A percentile compares a stretch with the other conserved stretches of the same genome.
phyloP scores from a whole-genome alignment of 768 basidiomycete species.

The Strobilomyces dryophilus region DNA sequence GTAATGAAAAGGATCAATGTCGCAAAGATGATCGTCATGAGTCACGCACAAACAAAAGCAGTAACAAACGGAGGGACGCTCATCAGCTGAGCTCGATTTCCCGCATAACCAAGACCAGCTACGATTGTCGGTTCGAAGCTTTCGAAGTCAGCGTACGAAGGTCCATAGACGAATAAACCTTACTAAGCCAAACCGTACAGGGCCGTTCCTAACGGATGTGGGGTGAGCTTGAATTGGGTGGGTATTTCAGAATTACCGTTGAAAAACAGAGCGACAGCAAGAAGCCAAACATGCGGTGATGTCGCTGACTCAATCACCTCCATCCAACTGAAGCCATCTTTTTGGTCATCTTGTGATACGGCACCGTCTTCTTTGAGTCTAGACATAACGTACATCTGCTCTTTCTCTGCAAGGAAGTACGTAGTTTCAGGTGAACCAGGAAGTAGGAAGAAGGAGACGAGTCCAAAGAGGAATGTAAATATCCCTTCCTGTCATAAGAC shows the following conservation, averaged over 20 bases:
- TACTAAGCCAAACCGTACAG: conserved; percentile 22
- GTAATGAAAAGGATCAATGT: background rate
- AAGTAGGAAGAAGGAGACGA: conserved; percentile 45
- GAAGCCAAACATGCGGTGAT: conserved; percentile 52
- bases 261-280: conserved; percentile 50
- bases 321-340: conserved; percentile 51
- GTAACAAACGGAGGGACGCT: conserved; percentile 54
- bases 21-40: background rate
- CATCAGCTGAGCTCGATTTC: conserved; percentile 54
- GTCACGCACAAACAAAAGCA: conserved; percentile 44
- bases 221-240: background rate
- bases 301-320: conserved; percentile 48
- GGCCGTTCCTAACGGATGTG: conserved; percentile 10
- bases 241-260: conserved; percentile 34
- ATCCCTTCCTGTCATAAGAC: conserved; percentile 43
- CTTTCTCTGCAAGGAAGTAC: conserved; percentile 46
- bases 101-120: conserved; percentile 51
- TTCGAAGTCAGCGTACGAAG: conserved; percentile 30
- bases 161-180: background rate
- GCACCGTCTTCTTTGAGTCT: conserved; percentile 24
- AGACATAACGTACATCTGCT: conserved; percentile 43
- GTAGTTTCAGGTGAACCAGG: conserved; percentile 42
- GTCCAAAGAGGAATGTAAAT: conserved; percentile 58
- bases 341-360: conserved; percentile 37
- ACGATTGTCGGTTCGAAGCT: conserved; percentile 77